phyloP scores from a whole-genome alignment of 2,329 filamentous ascomycete species.

The Curvularia sp. region DNA sequence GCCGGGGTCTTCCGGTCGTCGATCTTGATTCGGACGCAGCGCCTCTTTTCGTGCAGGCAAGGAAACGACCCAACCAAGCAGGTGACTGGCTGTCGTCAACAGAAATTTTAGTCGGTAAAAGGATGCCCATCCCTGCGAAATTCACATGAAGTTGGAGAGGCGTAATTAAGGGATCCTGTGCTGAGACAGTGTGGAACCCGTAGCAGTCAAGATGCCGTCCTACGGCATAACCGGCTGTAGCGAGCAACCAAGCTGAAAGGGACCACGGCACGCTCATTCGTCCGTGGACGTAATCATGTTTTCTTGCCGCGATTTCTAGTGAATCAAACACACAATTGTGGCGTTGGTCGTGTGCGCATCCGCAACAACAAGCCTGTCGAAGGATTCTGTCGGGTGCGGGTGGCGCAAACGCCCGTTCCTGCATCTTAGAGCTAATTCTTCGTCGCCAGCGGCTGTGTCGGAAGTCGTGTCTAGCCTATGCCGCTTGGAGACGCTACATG shows the following conservation, averaged over 20 bases:
- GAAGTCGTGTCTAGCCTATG: background rate
- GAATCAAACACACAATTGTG: background rate
- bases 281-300: background rate
- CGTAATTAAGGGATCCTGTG: background rate
- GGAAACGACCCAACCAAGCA: conserved; percentile 21
- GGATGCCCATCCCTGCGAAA: conserved; percentile 18
- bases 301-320: background rate
- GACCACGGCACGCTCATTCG: background rate
- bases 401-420: background rate
- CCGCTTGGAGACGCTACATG: background rate
- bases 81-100: conserved; percentile 25
- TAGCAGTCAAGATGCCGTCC: background rate
- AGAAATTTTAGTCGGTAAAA: conserved; percentile 18
- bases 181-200: background rate
- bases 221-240: background rate
- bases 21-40: conserved; percentile 23
- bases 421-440: background rate
- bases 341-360: background rate
- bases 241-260: background rate
- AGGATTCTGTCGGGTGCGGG: background rate
- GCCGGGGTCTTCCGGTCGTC: conserved; percentile 20
- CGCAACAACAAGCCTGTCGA: background rate
- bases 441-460: background rate
- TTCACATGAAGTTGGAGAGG: conserved; percentile 29
- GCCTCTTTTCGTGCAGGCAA: conserved; percentile 25